Base-by-base conservation (phyloP, 768 basidiomycete species). In the Mrakia gelida region DNA sequence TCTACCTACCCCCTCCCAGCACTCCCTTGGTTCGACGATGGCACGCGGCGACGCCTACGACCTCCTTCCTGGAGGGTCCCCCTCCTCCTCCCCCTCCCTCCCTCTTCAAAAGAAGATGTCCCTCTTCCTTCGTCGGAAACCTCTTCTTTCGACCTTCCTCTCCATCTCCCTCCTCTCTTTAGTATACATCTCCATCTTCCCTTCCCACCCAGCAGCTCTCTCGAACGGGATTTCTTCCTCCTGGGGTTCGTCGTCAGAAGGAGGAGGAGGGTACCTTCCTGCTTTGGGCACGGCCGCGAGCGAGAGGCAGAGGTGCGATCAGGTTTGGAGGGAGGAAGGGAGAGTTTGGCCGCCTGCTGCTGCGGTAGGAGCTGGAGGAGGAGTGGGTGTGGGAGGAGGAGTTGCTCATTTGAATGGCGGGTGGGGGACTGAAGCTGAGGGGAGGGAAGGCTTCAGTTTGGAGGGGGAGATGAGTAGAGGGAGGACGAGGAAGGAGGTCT, bases 401-500 rank as follows among this genome's bases (percentile, higher is more conserved):
- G 45, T 54, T 23, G 59, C 26, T 23, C 67, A 70, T 70, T 32
- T 5, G 67, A 70, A 70, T 21, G 67, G 67, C 45, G 67, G 67
- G 15, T 70, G 67, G 71, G 71, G 45, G 61, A 70, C 38, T 26
- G 41, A 54, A 38, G 49, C 63, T 3, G 30, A 30, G 75, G 38
- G 41, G 11, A 38, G 67, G 34, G 23, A 70, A 18, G 68, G 54
- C 34, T 79, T 70, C 75, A 81, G 72, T 75, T 75, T 76, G 80
- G 78, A 75, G 34, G 59, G 15, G 10, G 78, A 79, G 71, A 75
- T 79, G 28, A 28, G 30, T 2, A 63, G 32, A 16, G 78, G 78
- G 6, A 71, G 83, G 61, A 80, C 83, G 74, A 83, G 82, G 67
- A 81, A 85, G 49, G 82, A 86, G 43, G 81, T 82, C 32, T 75